Evolutionary conservation across 140 eudicot genomes (phyloP).

Genomic region (Anethum foeniculum): DNA sequence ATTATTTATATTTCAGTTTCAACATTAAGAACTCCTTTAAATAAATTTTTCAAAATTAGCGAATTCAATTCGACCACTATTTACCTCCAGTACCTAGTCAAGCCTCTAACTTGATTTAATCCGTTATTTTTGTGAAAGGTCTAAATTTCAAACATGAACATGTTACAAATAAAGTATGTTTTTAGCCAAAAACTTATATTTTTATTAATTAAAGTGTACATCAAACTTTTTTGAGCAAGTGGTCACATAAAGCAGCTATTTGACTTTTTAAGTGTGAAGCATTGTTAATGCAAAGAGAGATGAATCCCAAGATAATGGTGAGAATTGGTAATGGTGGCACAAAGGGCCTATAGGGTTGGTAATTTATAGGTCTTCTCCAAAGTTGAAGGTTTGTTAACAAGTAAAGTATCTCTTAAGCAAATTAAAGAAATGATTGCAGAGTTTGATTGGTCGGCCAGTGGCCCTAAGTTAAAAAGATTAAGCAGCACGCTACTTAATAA

Average conservation of each 20-base stretch:
- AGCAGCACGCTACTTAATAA: background rate
- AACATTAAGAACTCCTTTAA: no score
- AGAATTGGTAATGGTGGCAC: background rate
- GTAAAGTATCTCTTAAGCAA: constrained; percentile 1
- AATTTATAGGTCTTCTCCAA: background rate
- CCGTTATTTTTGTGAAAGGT: no score
- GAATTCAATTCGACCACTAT: no score
- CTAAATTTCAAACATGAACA: no score
- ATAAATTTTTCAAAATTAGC: no score
- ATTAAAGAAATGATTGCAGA: constrained; percentile 5
- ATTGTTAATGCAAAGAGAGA: background rate
- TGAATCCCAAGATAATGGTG: background rate
- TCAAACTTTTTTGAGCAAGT: background rate
- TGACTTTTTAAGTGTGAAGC: background rate
- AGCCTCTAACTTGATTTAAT: no score
- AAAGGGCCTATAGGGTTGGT: background rate
- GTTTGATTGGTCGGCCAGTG: constrained; percentile 10
- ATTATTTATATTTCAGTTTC: no score
- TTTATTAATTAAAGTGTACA: no score
- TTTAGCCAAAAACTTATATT: no score
- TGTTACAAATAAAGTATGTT: no score
- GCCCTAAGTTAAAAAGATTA: constrained; percentile 3
- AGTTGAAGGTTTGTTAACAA: background rate
- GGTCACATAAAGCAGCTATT: background rate
- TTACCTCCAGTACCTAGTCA: no score